These are phyloP conservation scores for Camelina sativa DNA, from an alignment of 345 rosid genomes.

Conservation along the genomic window DNA sequence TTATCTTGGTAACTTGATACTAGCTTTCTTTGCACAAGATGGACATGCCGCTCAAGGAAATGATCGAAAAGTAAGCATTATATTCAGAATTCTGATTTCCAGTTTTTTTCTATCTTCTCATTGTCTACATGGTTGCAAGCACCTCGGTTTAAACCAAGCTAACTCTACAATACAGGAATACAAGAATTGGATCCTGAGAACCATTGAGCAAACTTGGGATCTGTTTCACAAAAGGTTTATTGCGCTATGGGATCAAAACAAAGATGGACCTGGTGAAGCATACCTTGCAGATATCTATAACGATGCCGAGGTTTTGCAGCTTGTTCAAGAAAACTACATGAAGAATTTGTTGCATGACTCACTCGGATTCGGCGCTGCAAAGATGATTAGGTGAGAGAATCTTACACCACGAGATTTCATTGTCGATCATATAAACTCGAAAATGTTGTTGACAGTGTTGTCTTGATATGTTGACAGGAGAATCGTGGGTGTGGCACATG, in stretches of 20 bases:
- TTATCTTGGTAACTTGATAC: slow-evolving; percentile 81
- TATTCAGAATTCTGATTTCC: slow-evolving; percentile 2
- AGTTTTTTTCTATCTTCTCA: neutral
- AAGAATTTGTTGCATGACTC: slow-evolving; percentile 74
- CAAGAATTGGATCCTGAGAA: slow-evolving; percentile 78
- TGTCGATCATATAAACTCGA: neutral
- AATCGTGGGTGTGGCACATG: slow-evolving; percentile 95
- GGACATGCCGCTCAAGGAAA: slow-evolving; percentile 70
- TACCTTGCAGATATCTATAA: slow-evolving; percentile 81
- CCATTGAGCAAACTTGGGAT: slow-evolving; percentile 79
- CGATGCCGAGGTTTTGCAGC: slow-evolving; percentile 63
- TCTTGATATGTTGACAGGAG: slow-evolving; percentile 55
- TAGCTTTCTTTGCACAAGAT: slow-evolving; percentile 92
- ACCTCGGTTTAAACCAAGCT: neutral
- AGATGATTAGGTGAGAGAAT: slow-evolving; percentile 80
- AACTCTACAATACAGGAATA: slow-evolving; percentile 53
- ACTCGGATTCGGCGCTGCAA: slow-evolving; percentile 95
- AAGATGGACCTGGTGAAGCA: slow-evolving; percentile 86
- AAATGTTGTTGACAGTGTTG: neutral
- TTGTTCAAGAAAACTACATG: slow-evolving; percentile 67
- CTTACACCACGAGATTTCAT: neutral
- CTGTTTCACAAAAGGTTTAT: slow-evolving; percentile 67
- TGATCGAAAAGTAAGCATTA: slow-evolving; percentile 63
- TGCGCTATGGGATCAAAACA: slow-evolving; percentile 74
- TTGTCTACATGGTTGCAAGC: neutral